Evolutionary conservation across 768 basidiomycete genomes (phyloP), one percentile per base, ranked within the genome.

Genomic region (Arthromyces matolae): DNA sequence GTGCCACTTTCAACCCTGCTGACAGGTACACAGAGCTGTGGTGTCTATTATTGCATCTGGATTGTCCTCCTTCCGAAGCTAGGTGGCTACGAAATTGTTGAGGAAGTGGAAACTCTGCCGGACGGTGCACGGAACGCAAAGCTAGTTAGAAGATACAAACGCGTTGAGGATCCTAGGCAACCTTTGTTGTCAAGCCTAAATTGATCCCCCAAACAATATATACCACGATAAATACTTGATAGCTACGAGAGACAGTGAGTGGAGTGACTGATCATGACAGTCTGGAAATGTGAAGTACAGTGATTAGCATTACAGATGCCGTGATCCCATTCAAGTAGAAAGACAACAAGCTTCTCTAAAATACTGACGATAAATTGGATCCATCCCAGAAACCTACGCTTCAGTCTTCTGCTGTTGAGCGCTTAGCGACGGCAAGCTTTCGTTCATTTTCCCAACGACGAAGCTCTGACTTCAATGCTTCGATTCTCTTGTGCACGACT

Each of bases 361-460:
- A 32, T 14, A 31, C 31, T 43, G 9, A 43, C 19, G 20, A 27
- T n/a, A n/a, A n/a, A n/a, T n/a, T n/a, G n/a, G n/a, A n/a, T n/a
- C n/a, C n/a, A n/a, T n/a, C n/a, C n/a, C n/a, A n/a, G n/a, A n/a
- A n/a, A n/a, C n/a, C n/a, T n/a, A n/a, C n/a, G n/a, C n/a, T n/a
- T n/a, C n/a, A n/a, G n/a, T n/a, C n/a, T n/a, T n/a, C n/a, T n/a
- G n/a, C n/a, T n/a, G n/a, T n/a, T n/a, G n/a, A n/a, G n/a, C n/a
- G n/a, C n/a, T n/a, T n/a, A n/a, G n/a, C n/a, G n/a, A n/a, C n/a
- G n/a, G n/a, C n/a, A n/a, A n/a, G n/a, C 35, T n/a, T 35, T 37
- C 79, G 66, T 57, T 78, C 83, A 18, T 64, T 55, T 60, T 83
- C 79, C 92, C 91, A 94, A 34, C 84, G 69, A 23, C 68, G 66